Conservation (phyloP, 305 asterid species). For the Nicotiana rustica region DNA sequence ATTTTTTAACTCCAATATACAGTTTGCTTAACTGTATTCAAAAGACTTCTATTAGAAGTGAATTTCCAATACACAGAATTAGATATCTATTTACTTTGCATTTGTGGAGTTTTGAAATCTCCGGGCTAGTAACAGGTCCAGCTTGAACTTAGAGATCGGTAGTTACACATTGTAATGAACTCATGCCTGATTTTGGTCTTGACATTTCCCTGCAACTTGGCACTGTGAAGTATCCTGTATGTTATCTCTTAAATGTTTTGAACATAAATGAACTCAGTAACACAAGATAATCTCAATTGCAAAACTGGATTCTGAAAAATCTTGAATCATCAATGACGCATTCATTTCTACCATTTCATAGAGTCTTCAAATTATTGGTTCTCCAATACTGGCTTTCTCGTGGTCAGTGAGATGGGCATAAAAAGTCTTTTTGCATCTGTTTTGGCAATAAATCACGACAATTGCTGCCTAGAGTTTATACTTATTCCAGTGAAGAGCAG, state of each 20-base stretch:
- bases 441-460: neutral
- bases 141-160: neutral
- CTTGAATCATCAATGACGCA: conserved; percentile 12
- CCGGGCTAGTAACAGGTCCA: too few species aligned
- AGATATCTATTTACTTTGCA: too few species aligned
- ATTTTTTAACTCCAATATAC: conserved; percentile 13
- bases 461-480: neutral
- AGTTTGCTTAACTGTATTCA: neutral
- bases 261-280: neutral
- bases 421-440: neutral
- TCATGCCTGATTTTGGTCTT: neutral
- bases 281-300: neutral
- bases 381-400: neutral
- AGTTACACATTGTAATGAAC: neutral
- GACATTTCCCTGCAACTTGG: neutral
- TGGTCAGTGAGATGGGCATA: neutral
- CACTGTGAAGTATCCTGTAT: conserved; percentile 3
- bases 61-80: neutral
- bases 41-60: neutral
- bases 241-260: conserved; percentile 14
- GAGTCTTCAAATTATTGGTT: conserved; percentile 16
- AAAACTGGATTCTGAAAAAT: neutral
- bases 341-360: neutral
- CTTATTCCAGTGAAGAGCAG: conserved; percentile 2
- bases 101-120: too few species aligned